Evolutionary conservation across 2,329 filamentous ascomycete genomes (phyloP).

Genomic region (Epichloe brachyelytri): DNA sequence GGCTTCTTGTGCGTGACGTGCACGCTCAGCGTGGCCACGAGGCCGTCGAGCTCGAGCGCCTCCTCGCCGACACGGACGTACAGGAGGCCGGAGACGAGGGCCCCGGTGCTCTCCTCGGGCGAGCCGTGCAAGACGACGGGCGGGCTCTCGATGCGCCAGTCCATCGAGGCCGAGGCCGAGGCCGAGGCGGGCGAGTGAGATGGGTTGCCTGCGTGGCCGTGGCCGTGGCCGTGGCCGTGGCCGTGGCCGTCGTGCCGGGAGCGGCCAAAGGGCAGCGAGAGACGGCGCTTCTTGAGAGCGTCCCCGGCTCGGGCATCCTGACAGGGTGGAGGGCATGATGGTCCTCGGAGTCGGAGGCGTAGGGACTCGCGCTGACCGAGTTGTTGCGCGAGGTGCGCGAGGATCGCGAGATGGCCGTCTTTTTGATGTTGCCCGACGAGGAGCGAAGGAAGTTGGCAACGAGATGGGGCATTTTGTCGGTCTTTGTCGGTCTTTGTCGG

Average conservation of each 20-base stretch:
- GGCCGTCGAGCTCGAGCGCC: slow-evolving; percentile 52
- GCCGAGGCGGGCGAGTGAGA: slow-evolving; percentile 18
- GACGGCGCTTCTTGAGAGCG: slow-evolving; percentile 27
- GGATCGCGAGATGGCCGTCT: slow-evolving; percentile 17
- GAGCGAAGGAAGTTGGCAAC: slow-evolving; percentile 44
- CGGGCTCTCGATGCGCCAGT: slow-evolving; percentile 66
- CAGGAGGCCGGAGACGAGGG: slow-evolving; percentile 73
- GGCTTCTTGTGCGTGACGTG: slow-evolving; percentile 69
- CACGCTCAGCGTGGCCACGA: slow-evolving; percentile 59
- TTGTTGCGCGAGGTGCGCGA: slow-evolving; percentile 17
- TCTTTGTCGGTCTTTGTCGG: no score
- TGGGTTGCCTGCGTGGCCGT: slow-evolving; percentile 18
- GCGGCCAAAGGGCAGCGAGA: slow-evolving; percentile 26
- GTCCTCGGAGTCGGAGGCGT: slow-evolving; percentile 24
- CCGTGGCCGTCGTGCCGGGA: slow-evolving; percentile 2
- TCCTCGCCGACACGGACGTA: slow-evolving; percentile 59
- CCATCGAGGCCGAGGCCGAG: slow-evolving; percentile 20
- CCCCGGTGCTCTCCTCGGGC: slow-evolving; percentile 64
- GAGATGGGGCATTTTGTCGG: slow-evolving; percentile 37
- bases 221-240: slow-evolving; percentile 10
- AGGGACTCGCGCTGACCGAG: slow-evolving; percentile 20
- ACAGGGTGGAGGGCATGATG: slow-evolving; percentile 12
- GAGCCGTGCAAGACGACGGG: slow-evolving; percentile 74
- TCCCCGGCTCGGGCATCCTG: slow-evolving; percentile 28
- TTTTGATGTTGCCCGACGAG: slow-evolving; percentile 43